Base-by-base conservation (phyloP, 1,139 yeast species). In the Kurtzmaniella quercitrusa region DNA sequence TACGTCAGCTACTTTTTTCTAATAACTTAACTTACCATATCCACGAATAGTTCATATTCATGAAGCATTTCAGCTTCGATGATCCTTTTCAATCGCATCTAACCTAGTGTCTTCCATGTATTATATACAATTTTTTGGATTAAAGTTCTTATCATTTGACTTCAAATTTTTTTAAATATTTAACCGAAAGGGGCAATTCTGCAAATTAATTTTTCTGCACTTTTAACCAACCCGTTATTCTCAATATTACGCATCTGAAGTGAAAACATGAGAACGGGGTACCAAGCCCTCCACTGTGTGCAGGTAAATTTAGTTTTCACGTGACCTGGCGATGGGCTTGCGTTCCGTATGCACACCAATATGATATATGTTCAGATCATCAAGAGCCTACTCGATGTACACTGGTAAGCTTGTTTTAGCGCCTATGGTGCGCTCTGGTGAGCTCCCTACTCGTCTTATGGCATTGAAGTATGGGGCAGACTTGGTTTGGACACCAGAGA, bases 381-480 rank as follows among this genome's bases (percentile, higher is more conserved):
- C 26, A 22, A 22, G 26, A 22, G 11, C 9, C 7, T 11, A 7
- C 26, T 22, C 34, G 4, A 34, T 45, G 35, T 81, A 76, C 56
- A 66, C 75, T 28, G 93, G 95, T 1, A 87, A 87, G 55, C 65
- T 89, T 44, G 95, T 84, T 20, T 74, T 91, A 38, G 98, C 98
- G 0, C 98, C 98, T 1, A 91, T 91, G 98, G 96, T 93, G 43
- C 74, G 98, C 38, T 86, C 93, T 38, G 95, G 98, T 12, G 98
- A 93, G 65, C 76, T 93, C 15, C 98, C 98, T 7, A 83, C 91
- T 12, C 71, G 98, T 42, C 69, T 91, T 9, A 61, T 91, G 52
- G 82, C 96, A 0, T 69, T 93, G 26, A 77, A 76, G 50, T 74
- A 88, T 59, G 97, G 97, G 1, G 96, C 96, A 0, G 98, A 91